phyloP scores from a whole-genome alignment of 192 early-diverging fungal species.

The Jimgerdemannia flammicorona region DNA sequence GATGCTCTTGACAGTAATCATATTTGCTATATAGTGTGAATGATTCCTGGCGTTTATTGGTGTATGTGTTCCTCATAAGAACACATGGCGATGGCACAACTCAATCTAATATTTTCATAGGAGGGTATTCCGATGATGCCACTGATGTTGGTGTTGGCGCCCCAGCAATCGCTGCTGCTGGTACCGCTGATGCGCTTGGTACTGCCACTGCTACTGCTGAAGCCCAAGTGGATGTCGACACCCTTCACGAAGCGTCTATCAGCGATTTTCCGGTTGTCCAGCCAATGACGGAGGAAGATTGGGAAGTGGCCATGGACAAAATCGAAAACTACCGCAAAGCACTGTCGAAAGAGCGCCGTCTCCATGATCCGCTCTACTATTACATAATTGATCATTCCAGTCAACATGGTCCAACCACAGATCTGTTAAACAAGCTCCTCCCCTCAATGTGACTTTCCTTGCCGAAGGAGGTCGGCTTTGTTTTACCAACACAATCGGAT shows the following conservation, averaged over 20 bases:
- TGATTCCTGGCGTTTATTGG: background rate
- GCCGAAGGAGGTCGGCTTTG: slow-evolving; percentile 1
- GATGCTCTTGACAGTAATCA: slow-evolving; percentile 10
- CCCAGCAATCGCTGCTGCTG: background rate
- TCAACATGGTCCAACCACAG: slow-evolving; percentile 14
- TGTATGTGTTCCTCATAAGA: background rate
- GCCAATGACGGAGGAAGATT: background rate
- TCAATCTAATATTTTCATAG: slow-evolving; percentile 1
- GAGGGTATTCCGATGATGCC: background rate
- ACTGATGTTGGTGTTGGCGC: background rate
- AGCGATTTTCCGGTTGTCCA: background rate
- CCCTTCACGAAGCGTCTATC: background rate
- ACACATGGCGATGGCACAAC: background rate
- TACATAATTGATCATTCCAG: slow-evolving; percentile 19
- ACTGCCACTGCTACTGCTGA: background rate
- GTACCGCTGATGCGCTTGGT: background rate
- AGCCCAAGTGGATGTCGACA: background rate
- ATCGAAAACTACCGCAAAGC: background rate
- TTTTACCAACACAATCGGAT: slow-evolving; percentile 2
- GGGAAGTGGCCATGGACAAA: background rate
- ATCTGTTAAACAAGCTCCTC: background rate
- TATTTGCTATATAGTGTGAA: slow-evolving; percentile 1
- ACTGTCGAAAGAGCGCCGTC: background rate
- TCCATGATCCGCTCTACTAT: slow-evolving; percentile 9
- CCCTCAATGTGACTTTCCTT: background rate